A percentile compares a stretch with the other conserved stretches of the same genome.
Conservation (phyloP, 1,284 basidiomycete species). For the Heterobasidion irregulare region DNA sequence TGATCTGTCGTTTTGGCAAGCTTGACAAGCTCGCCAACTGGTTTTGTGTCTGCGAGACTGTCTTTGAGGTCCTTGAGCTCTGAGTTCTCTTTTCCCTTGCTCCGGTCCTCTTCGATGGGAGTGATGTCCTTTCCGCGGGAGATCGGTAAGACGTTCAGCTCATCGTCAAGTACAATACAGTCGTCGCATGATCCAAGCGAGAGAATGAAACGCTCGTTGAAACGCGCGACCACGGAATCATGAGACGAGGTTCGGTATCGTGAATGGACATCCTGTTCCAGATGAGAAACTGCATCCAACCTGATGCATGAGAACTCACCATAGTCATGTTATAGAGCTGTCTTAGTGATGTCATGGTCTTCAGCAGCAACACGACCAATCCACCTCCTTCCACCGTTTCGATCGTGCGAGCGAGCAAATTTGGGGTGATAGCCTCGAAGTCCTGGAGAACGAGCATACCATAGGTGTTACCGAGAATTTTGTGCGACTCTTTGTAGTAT, state of each 20-base stretch:
- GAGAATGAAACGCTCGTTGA: constrained; percentile 98
- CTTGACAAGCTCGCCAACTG: constrained; percentile 84
- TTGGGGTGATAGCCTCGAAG: constrained; percentile 98
- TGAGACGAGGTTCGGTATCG: constrained; percentile 91
- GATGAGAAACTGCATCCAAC: background rate
- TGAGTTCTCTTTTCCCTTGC: constrained; percentile 46
- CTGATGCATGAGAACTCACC: constrained; percentile 39
- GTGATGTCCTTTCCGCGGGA: constrained; percentile 94
- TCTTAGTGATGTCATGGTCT: constrained; percentile 91
- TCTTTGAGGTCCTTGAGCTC: constrained; percentile 83
- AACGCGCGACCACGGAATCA: constrained; percentile 85
- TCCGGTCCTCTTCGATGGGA: constrained; percentile 51
- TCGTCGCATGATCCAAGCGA: constrained; percentile 87
- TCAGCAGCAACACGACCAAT: constrained; percentile 84
- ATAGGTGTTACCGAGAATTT: constrained; percentile 95
- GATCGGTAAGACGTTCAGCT: constrained; percentile 95
- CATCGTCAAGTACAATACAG: constrained; percentile 94
- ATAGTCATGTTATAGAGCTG: constrained; percentile 97
- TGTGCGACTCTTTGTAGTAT: constrained; percentile 92
- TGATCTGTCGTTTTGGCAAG: constrained; percentile 94
- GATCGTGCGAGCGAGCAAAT: constrained; percentile 92
- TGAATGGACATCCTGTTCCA: constrained; percentile 79
- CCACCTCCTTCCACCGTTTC: constrained; percentile 99
- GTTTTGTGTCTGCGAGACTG: constrained; percentile 77
- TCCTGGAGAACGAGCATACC: constrained; percentile 98